These are phyloP conservation scores for Aspergillus pseudotamarii DNA, from an alignment of 2,329 filamentous ascomycete genomes.

Conservation along the genomic window DNA sequence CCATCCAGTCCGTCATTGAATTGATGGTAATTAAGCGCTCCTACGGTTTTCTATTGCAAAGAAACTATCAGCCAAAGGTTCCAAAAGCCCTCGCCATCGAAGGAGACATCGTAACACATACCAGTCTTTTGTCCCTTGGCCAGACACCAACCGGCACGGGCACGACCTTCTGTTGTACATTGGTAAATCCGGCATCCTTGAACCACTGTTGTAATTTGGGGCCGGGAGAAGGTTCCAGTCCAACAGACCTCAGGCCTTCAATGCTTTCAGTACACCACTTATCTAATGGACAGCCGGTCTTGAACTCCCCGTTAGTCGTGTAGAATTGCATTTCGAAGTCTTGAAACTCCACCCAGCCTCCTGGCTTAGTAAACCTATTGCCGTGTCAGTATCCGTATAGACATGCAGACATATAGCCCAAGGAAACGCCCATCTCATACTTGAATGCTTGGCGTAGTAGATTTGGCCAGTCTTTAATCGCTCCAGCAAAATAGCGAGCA, in stretches of 20 bases:
- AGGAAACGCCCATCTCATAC: not conserved
- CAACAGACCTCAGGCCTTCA: not conserved
- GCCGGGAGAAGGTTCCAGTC: not conserved
- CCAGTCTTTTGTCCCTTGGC: constrained; percentile 10
- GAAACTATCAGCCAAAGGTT: not conserved
- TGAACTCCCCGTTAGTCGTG: not conserved
- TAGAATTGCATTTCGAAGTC: constrained; percentile 11
- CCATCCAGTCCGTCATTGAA: constrained; percentile 11
- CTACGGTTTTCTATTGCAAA: not conserved
- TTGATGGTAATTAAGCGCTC: constrained; percentile 11
- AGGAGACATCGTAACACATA: not conserved
- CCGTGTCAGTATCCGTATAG: not conserved
- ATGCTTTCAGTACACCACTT: constrained; percentile 1
- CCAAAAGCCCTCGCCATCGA: not conserved
- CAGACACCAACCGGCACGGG: constrained; percentile 11
- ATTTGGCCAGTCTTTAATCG: constrained; percentile 12
- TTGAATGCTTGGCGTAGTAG: constrained; percentile 7
- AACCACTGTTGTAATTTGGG: not conserved
- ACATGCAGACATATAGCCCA: not conserved
- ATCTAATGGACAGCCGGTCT: not conserved
- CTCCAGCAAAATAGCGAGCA: constrained; percentile 11
- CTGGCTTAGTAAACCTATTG: constrained; percentile 3
- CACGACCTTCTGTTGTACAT: constrained; percentile 6
- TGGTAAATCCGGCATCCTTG: constrained; percentile 4
- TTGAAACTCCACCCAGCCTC: constrained; percentile 16